Conservation (phyloP, 495 filamentous ascomycete species). For the Penicillium lagena region DNA sequence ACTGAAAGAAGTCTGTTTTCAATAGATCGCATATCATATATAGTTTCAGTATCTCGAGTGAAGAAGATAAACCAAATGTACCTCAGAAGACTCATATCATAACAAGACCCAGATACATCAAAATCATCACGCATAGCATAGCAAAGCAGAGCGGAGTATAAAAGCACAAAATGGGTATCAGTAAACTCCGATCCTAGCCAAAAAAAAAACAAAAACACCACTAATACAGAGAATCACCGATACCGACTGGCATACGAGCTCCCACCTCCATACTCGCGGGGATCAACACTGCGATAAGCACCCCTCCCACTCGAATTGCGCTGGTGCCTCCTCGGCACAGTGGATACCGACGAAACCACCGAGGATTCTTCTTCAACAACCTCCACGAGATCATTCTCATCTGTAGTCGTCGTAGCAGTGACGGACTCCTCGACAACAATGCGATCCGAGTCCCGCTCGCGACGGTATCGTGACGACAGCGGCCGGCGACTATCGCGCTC, state of each 20-base stretch:
- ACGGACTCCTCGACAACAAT: slow-evolving; percentile 24
- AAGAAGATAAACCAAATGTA: too few relatives aligned
- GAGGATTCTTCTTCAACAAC: slow-evolving; percentile 27
- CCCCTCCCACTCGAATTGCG: slow-evolving; percentile 20
- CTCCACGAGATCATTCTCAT: slow-evolving; percentile 24
- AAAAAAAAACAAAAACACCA: background rate
- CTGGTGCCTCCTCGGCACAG: slow-evolving; percentile 10
- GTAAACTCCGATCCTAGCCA: background rate
- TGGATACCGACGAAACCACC: slow-evolving; percentile 8
- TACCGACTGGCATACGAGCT: slow-evolving; percentile 15
- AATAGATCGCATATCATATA: too few relatives aligned
- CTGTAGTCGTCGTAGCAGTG: slow-evolving; percentile 12
- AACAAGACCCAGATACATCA: background rate
- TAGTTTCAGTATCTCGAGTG: too few relatives aligned
- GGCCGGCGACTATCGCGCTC: slow-evolving; percentile 12
- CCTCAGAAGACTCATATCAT: too few relatives aligned
- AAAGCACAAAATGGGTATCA: background rate
- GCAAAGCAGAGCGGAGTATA: background rate
- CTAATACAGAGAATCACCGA: background rate
- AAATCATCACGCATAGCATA: background rate
- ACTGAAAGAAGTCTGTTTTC: too few relatives aligned
- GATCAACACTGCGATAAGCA: slow-evolving; percentile 18
- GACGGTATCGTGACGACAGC: slow-evolving; percentile 5
- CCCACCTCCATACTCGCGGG: slow-evolving; percentile 24
- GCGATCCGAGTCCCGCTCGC: slow-evolving; percentile 15